These are phyloP conservation scores for Aspergillus cejpii DNA, from an alignment of 2,329 filamentous ascomycete genomes.

Conservation along the genomic window DNA sequence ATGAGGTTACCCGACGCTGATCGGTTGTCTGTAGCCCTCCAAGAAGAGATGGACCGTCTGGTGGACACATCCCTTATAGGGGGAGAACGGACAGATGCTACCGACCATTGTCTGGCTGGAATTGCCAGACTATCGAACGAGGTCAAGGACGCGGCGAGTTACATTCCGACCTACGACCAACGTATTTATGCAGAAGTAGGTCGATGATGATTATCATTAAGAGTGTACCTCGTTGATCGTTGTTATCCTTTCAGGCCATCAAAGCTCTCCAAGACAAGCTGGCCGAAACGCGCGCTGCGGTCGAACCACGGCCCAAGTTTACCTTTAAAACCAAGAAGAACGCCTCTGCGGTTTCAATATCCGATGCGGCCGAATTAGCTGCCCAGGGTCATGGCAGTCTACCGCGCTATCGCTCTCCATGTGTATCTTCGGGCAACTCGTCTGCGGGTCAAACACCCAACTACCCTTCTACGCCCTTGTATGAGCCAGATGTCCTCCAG, in stretches of 20 bases:
- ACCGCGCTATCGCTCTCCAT: slow-evolving; percentile 39
- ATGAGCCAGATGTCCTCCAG: slow-evolving; percentile 31
- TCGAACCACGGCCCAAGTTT: slow-evolving; percentile 73
- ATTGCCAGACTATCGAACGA: slow-evolving; percentile 77
- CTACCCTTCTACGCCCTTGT: slow-evolving; percentile 33
- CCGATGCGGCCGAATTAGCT: slow-evolving; percentile 51
- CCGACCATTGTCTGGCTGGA: slow-evolving; percentile 69
- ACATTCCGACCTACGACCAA: slow-evolving; percentile 83
- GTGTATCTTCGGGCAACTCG: slow-evolving; percentile 39
- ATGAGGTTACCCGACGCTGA: slow-evolving; percentile 11
- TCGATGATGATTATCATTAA: background rate
- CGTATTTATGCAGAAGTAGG: slow-evolving; percentile 71
- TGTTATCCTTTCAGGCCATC: slow-evolving; percentile 52
- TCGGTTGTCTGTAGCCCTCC: slow-evolving; percentile 52
- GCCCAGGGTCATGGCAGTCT: slow-evolving; percentile 42
- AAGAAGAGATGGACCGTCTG: slow-evolving; percentile 67
- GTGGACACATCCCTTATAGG: slow-evolving; percentile 55
- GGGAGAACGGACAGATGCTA: slow-evolving; percentile 71
- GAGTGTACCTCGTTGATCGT: slow-evolving; percentile 15
- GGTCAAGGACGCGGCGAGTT: slow-evolving; percentile 74
- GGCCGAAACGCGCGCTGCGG: slow-evolving; percentile 59
- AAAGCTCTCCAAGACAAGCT: slow-evolving; percentile 75
- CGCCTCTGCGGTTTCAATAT: slow-evolving; percentile 49
- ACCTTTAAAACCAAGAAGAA: slow-evolving; percentile 65
- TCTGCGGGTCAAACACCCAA: slow-evolving; percentile 32